phyloP scores from a whole-genome alignment of 1,284 basidiomycete species.

The Macrocystidia cucumis region DNA sequence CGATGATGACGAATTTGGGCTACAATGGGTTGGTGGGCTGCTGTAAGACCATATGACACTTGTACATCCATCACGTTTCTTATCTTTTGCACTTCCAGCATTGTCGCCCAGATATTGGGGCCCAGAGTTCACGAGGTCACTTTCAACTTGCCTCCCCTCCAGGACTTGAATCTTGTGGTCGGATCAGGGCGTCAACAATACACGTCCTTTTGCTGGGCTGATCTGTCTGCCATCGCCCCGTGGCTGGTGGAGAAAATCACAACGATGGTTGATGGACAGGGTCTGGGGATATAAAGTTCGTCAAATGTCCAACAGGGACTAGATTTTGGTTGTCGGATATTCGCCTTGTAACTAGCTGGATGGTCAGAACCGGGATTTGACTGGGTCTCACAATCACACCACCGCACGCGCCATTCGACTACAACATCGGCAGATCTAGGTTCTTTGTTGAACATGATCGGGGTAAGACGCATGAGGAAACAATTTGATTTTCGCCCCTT shows the following conservation, averaged over 20 bases:
- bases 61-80: neutral
- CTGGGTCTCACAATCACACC: too few relatives aligned
- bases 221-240: conserved; percentile 64
- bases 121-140: conserved; percentile 31
- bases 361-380: too few relatives aligned
- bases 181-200: conserved; percentile 49
- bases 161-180: conserved; percentile 42
- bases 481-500: too few relatives aligned
- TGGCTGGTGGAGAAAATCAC: conserved; percentile 64
- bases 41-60: conserved; percentile 36
- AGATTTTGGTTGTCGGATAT: too few relatives aligned
- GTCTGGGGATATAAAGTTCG: conserved; percentile 57
- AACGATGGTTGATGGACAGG: conserved; percentile 57
- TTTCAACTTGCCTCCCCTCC: conserved; percentile 25
- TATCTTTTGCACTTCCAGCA: conserved; percentile 29
- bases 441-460: too few relatives aligned
- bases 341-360: too few relatives aligned
- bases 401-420: too few relatives aligned
- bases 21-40: conserved; percentile 65
- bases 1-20: conserved; percentile 49
- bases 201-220: conserved; percentile 60
- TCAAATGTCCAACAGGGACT: too few relatives aligned
- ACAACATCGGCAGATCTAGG: too few relatives aligned
- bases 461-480: too few relatives aligned
- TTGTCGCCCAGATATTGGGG: conserved; percentile 55